Percentiles rank a stretch among this genome's conserved stretches.
These are phyloP conservation scores for Phascolomyces articulosus DNA, from an alignment of 371 early-diverging fungal genomes.

Conservation along the genomic window DNA sequence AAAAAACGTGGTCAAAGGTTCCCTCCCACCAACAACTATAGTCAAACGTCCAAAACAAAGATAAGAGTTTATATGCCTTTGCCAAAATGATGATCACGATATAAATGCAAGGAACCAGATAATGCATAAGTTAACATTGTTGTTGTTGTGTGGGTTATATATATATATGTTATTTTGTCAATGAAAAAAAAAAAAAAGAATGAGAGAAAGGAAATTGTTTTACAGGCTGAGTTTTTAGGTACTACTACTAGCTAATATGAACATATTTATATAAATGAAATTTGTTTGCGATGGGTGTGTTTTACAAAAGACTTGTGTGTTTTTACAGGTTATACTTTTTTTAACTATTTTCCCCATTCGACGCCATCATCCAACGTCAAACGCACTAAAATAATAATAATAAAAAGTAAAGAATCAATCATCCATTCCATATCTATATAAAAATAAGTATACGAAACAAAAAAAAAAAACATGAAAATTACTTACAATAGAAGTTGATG, in stretches of 20 bases:
- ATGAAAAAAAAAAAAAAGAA: background rate
- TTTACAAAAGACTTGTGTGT: too few species aligned
- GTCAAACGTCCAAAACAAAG: too few species aligned
- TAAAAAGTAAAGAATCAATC: too few species aligned
- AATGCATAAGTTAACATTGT: background rate
- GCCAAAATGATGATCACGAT: background rate
- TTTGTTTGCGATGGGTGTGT: too few species aligned
- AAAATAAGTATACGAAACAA: background rate
- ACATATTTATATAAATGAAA: too few species aligned
- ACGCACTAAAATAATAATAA: too few species aligned
- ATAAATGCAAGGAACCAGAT: constrained; percentile 1
- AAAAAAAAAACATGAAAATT: background rate
- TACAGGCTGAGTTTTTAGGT: background rate
- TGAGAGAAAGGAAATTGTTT: background rate
- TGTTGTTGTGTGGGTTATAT: background rate
- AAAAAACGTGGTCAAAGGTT: too few species aligned
- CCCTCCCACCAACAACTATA: too few species aligned
- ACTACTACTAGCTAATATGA: too few species aligned
- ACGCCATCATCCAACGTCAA: constrained; percentile 11
- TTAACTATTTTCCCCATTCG: constrained; percentile 5
- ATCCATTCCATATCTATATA: too few species aligned
- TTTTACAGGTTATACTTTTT: too few species aligned
- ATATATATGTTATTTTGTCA: background rate
- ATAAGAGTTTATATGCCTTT: background rate
- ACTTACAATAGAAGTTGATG: constrained; percentile 88